A percentile compares a stretch with the other conserved stretches of the same genome.
Conservation (phyloP, 768 basidiomycete species). For the Mycena floridula region DNA sequence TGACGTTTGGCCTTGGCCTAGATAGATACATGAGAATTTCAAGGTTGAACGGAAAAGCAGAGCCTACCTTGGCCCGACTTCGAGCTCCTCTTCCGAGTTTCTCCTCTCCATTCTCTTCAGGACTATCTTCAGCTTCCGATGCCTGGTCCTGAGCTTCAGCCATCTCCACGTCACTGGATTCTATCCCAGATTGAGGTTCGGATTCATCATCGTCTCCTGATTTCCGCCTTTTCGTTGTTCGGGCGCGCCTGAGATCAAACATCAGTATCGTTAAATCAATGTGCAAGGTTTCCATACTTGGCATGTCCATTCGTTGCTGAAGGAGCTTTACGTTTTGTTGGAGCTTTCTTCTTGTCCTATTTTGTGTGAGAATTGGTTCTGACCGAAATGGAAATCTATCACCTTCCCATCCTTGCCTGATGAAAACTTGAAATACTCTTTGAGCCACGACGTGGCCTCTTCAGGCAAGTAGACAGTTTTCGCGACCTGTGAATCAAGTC, state of each 20-base stretch:
- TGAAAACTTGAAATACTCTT: constrained; percentile 38
- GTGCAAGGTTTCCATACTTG: constrained; percentile 31
- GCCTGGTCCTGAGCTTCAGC: constrained; percentile 22
- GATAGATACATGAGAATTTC: too few relatives aligned
- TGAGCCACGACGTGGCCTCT: constrained; percentile 51
- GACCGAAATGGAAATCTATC: too few relatives aligned
- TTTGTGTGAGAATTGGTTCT: constrained; percentile 14
- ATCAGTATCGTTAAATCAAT: background rate
- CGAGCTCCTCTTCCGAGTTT: constrained; percentile 32
- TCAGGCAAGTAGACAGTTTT: constrained; percentile 66
- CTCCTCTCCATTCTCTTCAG: constrained; percentile 24
- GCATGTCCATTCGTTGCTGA: constrained; percentile 36
- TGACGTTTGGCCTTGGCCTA: constrained; percentile 4
- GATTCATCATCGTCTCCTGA: constrained; percentile 36
- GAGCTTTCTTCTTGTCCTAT: constrained; percentile 47
- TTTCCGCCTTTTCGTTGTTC: constrained; percentile 26
- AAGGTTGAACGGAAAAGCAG: too few relatives aligned
- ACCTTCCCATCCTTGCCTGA: too few relatives aligned
- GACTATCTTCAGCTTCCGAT: constrained; percentile 17
- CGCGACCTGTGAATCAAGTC: constrained; percentile 41
- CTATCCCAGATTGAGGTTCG: constrained; percentile 17
- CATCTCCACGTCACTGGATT: constrained; percentile 20
- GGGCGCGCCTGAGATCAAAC: constrained; percentile 25
- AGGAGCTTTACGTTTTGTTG: constrained; percentile 49
- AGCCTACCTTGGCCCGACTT: constrained; percentile 32